phyloP scores from a whole-genome alignment of 495 filamentous ascomycete species.

The Xylaria scruposa region DNA sequence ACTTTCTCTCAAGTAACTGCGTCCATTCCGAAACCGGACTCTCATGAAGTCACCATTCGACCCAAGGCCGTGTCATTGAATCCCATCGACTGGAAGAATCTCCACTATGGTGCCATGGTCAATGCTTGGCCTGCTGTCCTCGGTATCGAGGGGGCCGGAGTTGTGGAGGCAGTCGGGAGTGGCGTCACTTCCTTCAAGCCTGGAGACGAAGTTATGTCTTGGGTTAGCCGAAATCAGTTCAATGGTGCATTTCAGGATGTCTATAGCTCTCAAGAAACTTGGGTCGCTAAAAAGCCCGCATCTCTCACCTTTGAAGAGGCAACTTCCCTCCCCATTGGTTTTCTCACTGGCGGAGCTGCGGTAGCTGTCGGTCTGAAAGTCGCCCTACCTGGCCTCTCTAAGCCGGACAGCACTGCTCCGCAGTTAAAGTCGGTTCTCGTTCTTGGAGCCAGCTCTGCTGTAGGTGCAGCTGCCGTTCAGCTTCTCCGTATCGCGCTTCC shows the following conservation, averaged over 20 bases:
- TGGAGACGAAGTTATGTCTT: not conserved
- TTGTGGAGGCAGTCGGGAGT: constrained; percentile 43
- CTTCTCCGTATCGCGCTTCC: constrained; percentile 3
- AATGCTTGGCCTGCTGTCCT: constrained; percentile 46
- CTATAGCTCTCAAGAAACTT: not conserved
- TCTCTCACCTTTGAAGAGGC: constrained; percentile 6
- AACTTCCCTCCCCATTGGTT: not conserved
- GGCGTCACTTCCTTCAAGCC: constrained; percentile 2
- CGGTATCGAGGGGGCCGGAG: constrained; percentile 48
- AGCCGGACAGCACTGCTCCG: not conserved
- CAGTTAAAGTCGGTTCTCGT: not conserved
- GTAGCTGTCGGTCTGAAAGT: not conserved
- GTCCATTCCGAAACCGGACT: constrained; percentile 37
- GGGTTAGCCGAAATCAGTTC: not conserved
- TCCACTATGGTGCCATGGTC: constrained; percentile 42
- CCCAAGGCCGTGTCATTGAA: constrained; percentile 47
- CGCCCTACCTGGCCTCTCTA: not conserved
- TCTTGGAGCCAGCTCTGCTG: not conserved
- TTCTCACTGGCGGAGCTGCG: not conserved
- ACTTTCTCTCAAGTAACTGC: constrained; percentile 25
- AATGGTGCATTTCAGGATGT: not conserved
- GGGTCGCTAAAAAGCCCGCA: not conserved
- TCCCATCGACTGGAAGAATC: constrained; percentile 48
- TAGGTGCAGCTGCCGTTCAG: not conserved
- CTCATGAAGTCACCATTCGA: constrained; percentile 46